Evolutionary conservation across 1,284 basidiomycete genomes (phyloP), one percentile per base, ranked within the genome.

Genomic region (Porodaedalea pini): DNA sequence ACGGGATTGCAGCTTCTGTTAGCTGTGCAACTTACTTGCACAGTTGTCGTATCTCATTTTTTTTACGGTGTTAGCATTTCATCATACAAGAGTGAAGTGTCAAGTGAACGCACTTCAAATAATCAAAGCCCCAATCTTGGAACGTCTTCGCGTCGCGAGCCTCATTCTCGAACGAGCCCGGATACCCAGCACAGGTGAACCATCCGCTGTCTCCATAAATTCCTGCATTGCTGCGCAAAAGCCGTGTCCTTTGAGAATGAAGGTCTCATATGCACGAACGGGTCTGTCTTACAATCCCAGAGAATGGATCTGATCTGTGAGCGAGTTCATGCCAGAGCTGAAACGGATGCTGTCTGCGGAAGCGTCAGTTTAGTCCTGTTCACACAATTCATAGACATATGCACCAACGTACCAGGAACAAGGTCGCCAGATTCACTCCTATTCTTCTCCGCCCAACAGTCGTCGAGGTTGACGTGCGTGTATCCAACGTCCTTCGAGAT

Each of bases 361-460:
- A 10, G 23, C 27, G 10, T 29, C 19, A 13, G 32, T 34, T 34
- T 34, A 34, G 32, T 6, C 7, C 32, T 34, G 32, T 15, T 17
- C n/a, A 41, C 21, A 17, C n/a, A 23, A 19, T 11, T 45, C 10
- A 17, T 6, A 45, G 10, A 25, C n/a, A n/a, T 45, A 23, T 8
- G 17, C 2, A 8, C 8, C n/a, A 10, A 61, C 64, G n/a, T 51
- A 73, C 73, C 68, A 41, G 76, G 79, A 45, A 81, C 69, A 31
- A 83, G 75, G 57, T 78, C 69, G 4, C 81, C 82, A 11, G 64
- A 61, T 4, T 69, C 61, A 56, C 65, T 79, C 40, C 81, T 71
- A 41, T 79, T 67, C 57, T 77, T 80, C 65, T 80, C 77, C 3
- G 80, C 74, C 63, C 80, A 84, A 62, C 81, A 84, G 57, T 83